Conservation (phyloP, 371 early-diverging fungal genomes). For the Haplosporangium sp. region DNA sequence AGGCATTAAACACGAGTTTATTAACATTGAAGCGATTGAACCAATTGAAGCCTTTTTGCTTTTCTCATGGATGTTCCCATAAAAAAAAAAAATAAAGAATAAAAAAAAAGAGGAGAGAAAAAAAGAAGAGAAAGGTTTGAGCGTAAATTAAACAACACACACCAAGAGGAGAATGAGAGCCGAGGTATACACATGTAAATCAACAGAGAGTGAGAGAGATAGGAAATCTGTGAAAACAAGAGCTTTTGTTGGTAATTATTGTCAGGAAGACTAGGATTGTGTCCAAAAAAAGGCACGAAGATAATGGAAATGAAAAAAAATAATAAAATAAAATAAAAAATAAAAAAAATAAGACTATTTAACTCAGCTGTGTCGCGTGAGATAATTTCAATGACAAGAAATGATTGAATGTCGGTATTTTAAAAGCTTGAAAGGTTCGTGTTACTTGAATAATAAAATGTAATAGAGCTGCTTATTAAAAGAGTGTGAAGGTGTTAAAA, state of each 20-base stretch:
- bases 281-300: slow-evolving; percentile 45
- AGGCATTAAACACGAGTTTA: neutral
- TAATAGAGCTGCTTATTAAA: neutral
- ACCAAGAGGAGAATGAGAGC: slow-evolving; percentile 30
- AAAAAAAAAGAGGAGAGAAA: neutral
- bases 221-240: neutral
- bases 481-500: neutral
- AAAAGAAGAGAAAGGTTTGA: neutral
- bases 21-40: neutral
- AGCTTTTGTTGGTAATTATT: neutral
- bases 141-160: neutral
- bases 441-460: neutral
- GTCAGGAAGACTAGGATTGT: slow-evolving; percentile 9
- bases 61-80: neutral
- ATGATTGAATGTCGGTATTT: slow-evolving; percentile 13
- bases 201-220: neutral
- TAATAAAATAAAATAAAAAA: too few species aligned
- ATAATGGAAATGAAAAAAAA: too few species aligned
- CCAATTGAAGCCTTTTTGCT: neutral
- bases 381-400: neutral
- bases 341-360: too few species aligned
- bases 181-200: neutral
- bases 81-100: neutral
- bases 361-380: neutral
- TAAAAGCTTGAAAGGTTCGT: slow-evolving; percentile 5